Percentiles rank a stretch among this genome's conserved stretches.
Evolutionary conservation across 176 grass and related monocot species (phyloP).

Genomic region (Cenchrus purpureus): DNA sequence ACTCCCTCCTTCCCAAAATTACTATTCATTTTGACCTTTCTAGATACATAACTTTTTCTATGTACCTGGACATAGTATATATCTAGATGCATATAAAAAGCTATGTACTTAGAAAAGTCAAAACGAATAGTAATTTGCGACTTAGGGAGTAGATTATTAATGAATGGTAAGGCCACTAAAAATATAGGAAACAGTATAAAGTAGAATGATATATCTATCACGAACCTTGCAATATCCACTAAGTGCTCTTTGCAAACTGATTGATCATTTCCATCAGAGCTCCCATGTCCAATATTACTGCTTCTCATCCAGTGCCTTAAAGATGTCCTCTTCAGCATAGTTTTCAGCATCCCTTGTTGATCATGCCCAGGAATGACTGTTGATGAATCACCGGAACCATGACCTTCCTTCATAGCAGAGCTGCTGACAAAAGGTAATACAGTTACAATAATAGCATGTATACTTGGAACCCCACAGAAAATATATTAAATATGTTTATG

Average conservation of each 20-base stretch:
- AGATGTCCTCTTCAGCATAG: slow-evolving; percentile 75
- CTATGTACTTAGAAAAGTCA: too few species aligned
- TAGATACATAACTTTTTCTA: too few species aligned
- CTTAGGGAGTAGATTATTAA: not conserved
- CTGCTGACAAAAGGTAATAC: slow-evolving; percentile 36
- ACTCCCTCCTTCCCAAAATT: too few species aligned
- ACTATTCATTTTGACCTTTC: too few species aligned
- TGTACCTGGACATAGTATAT: too few species aligned
- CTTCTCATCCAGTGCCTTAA: slow-evolving; percentile 72
- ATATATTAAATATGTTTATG: not conserved
- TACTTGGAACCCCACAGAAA: not conserved
- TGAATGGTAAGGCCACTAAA: not conserved
- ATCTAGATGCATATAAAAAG: too few species aligned
- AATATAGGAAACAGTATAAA: not conserved
- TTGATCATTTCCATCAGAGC: slow-evolving; percentile 39
- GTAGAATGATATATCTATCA: slow-evolving; percentile 25
- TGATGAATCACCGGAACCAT: slow-evolving; percentile 39
- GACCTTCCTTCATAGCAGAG: slow-evolving; percentile 29
- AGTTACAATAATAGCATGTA: slow-evolving; percentile 30
- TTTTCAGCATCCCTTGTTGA: slow-evolving; percentile 82
- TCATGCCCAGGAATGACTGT: slow-evolving; percentile 55
- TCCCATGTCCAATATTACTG: slow-evolving; percentile 42
- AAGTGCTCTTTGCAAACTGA: slow-evolving; percentile 46
- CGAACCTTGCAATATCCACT: slow-evolving; percentile 81
- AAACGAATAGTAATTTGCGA: too few species aligned